These are phyloP conservation scores for Citropsis articulata DNA, from an alignment of 345 rosid species.

Conservation along the genomic window DNA sequence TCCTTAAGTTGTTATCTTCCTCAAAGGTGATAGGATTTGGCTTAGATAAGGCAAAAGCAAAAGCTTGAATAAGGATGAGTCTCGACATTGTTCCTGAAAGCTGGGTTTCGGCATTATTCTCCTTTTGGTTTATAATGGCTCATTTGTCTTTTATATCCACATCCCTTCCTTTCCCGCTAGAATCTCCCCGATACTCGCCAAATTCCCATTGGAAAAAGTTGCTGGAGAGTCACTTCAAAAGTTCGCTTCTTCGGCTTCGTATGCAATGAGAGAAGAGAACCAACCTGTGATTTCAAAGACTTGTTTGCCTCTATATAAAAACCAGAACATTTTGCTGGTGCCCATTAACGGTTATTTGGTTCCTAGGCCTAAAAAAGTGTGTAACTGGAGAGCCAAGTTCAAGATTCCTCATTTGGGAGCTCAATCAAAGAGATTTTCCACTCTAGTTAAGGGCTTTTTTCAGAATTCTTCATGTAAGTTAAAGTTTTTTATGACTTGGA, in stretches of 20 bases:
- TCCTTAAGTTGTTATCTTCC: too few relatives aligned
- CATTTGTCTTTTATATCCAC: conserved; percentile 59
- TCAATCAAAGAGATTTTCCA: conserved; percentile 40
- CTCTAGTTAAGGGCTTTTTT: conserved; percentile 43
- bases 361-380: conserved; percentile 21
- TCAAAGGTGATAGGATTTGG: too few relatives aligned
- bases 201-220: conserved; percentile 19
- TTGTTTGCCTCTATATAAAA: conserved; percentile 28
- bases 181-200: conserved; percentile 24
- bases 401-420: conserved; percentile 21
- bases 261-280: conserved; percentile 51
- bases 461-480: conserved; percentile 52
- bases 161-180: conserved; percentile 42
- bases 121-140: conserved; percentile 65
- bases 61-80: too few relatives aligned
- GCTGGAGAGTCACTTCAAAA: conserved; percentile 23
- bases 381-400: background rate
- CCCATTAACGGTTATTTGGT: conserved; percentile 17
- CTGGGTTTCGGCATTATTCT: too few relatives aligned
- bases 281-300: conserved; percentile 34
- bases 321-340: conserved; percentile 13
- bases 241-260: conserved; percentile 35
- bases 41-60: too few relatives aligned
- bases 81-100: too few relatives aligned
- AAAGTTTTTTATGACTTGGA: conserved; percentile 93